Evolutionary conservation across 2,329 filamentous ascomycete species (phyloP), one percentile per base, ranked within the genome.

Genomic region (Fusarium guadeloupense): DNA sequence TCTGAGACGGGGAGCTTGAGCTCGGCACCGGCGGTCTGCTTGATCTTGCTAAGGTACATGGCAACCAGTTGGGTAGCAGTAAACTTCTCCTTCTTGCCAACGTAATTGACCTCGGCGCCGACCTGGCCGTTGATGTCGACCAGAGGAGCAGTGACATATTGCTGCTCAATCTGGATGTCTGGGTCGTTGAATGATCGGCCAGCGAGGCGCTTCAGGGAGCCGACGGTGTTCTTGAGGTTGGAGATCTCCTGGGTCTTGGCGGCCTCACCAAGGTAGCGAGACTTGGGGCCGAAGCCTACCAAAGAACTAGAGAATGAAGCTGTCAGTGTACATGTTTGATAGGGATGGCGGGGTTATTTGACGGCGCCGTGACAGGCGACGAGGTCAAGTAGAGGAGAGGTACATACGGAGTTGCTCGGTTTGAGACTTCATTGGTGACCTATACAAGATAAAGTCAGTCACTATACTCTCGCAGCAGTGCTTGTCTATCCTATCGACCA

Each of bases 241-340:
- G 94, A 97, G 76, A 97, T 96, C 81, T 99, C 95, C 82, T 97
- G 94, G 69, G 94, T 98, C 87, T 98, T 98, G 69, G 95, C 95
- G 54, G 91, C 80, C 83, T 99, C 95, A 68, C 95, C 95, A 67
- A 99, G 86, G 77, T 96, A 96, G 82, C 95, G 91, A 78, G 86
- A 89, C 82, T 96, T 97, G 76, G 92, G 90, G 58, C 93, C 92
- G 79, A 99, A 99, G 73, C 92, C 93, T 72, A 99, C 95, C 67
- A 99, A 84, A 62, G 95, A 93, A 62, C 93, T 96, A 72, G 50
- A 50, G 48, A 50, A 52, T 6, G 48, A 52, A 42, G 30, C 46
- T 52, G 64, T 75, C 47, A 73, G 69, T 52, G 60, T 47, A 40
- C 47, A 44, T 62, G 59, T 44, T 67, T 50, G 54, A 62, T 53